Percentiles rank a stretch among this genome's conserved stretches.
phyloP scores from a whole-genome alignment of 202 grass and related monocot genomes.

The Elaeis oleifera region DNA sequence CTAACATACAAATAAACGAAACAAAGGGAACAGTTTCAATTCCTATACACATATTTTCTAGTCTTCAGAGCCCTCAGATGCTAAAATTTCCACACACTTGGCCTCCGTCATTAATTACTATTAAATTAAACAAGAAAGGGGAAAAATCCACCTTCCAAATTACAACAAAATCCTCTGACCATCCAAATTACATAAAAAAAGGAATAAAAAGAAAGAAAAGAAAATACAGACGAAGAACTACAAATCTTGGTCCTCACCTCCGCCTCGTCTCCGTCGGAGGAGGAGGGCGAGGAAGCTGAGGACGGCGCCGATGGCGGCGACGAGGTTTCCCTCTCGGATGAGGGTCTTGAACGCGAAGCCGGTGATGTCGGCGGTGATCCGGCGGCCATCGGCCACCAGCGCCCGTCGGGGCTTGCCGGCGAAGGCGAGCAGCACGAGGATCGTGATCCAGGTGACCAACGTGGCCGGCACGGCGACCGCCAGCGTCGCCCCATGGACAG shows the following conservation, averaged over 20 bases:
- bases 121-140: no score
- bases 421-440: conserved; percentile 79
- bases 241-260: not conserved
- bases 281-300: conserved; percentile 50
- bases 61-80: no score
- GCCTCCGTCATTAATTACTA: no score
- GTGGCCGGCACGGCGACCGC: conserved; percentile 72
- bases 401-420: conserved; percentile 37
- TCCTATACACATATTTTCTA: no score
- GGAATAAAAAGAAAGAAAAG: no score
- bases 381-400: conserved; percentile 49
- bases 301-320: conserved; percentile 44
- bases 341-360: conserved; percentile 42
- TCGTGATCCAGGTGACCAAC: conserved; percentile 73
- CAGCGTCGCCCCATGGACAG: conserved; percentile 69
- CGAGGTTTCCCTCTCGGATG: conserved; percentile 48
- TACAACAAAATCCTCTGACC: no score
- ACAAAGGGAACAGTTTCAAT: no score
- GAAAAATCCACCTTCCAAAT: no score
- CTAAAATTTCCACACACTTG: no score
- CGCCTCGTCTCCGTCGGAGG: conserved; percentile 17
- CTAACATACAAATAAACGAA: no score
- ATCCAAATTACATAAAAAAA: no score
- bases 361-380: conserved; percentile 49
- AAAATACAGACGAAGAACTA: no score